Base-by-base conservation (phyloP, 176 grass and related monocot genomes). In the Stipa capillata region DNA sequence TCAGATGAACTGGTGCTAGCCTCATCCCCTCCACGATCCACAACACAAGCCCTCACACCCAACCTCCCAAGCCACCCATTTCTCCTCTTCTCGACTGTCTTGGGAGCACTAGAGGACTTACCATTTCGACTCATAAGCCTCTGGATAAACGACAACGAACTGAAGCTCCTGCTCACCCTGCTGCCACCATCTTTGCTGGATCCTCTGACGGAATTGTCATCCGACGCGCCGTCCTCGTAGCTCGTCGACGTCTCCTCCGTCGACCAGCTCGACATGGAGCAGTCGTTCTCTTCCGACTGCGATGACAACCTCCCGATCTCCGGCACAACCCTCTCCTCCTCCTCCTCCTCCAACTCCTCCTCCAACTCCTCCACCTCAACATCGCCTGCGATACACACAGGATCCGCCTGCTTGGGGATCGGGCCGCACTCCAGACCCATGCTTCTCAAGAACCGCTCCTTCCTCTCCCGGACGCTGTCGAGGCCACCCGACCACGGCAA, bases 51-150 rank as follows among this genome's bases (percentile, higher is more conserved):
- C 1, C 61, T 77, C 34, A 73, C 65, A 16, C 92, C 97, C 16
- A 99, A 65, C 84, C 83, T 91, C 41, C 75, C 85, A 18, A 96
- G 64, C 97, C 97, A 99, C 6, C 86, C 78, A 15, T 81, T 84
- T 71, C 84, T 86, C 74, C 84, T 90, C 74, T 33, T 91, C 56
- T 89, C 72, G 7, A 82, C 24, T 7, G 72, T 45, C 78, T 71
- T 89, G 0, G 83, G 87, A 65, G n/a, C 82, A 36, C 37, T 14
- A 8, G 78, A 85, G 3, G 67, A 13, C 65, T 85, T 89, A 12
- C 72, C 36, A n/a, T 69, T 81, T 27, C 78, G 72, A 7, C 72
- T 85, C 77, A 85, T 72, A 60, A 89, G 78, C 83, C 78, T 66
- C 56, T 64, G 47, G 48, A 85, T 82, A 17, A 89, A 78, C 0